phyloP scores from a whole-genome alignment of 1,139 yeast species.

The Debaryomycetaceae sp. region DNA sequence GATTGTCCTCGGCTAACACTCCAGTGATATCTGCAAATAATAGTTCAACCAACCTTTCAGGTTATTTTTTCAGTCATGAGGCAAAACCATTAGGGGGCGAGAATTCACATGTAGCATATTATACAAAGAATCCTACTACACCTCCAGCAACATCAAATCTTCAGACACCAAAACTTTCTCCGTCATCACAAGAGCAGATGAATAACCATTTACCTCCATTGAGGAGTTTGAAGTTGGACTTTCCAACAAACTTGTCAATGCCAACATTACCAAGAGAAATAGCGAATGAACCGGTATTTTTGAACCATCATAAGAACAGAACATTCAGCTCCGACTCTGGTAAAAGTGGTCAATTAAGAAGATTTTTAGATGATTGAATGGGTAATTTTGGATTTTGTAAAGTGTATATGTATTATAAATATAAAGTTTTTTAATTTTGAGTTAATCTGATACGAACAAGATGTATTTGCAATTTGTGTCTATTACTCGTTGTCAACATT shows the following conservation, averaged over 20 bases:
- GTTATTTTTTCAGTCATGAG: constrained; percentile 22
- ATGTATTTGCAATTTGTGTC: not conserved
- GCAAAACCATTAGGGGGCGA: not conserved
- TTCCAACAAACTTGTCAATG: constrained; percentile 40
- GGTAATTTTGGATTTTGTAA: not conserved
- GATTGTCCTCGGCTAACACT: constrained; percentile 39
- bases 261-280: constrained; percentile 11
- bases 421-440: too few species aligned
- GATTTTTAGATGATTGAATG: constrained; percentile 13
- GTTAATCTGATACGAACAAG: too few species aligned
- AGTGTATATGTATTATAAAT: not conserved
- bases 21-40: constrained; percentile 44
- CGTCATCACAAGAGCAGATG: constrained; percentile 6
- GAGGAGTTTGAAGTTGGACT: constrained; percentile 47
- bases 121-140: constrained; percentile 7
- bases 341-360: constrained; percentile 19
- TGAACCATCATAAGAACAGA: constrained; percentile 6
- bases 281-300: constrained; percentile 3
- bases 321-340: constrained; percentile 18
- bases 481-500: not conserved
- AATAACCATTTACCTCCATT: constrained; percentile 40
- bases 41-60: constrained; percentile 43
- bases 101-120: not conserved
- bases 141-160: constrained; percentile 19
- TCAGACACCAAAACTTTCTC: constrained; percentile 48